Conservation (phyloP, 2,329 filamentous ascomycete genomes). For the Fusarium lateritium region DNA sequence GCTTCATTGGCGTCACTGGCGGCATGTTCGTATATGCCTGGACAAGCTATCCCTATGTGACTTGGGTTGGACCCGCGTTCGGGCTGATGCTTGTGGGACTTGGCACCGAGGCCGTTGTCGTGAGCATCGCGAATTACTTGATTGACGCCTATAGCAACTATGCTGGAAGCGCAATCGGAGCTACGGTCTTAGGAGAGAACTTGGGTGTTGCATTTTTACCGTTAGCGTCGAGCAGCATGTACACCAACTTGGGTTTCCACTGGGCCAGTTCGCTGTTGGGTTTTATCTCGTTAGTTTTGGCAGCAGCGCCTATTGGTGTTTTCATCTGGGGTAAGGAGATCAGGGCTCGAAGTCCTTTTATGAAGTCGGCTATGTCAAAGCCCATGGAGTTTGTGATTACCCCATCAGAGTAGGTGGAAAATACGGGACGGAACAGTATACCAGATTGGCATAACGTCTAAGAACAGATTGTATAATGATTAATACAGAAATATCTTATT, state of each 20-base stretch:
- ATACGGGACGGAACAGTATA: not conserved
- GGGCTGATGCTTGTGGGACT: slow-evolving; percentile 30
- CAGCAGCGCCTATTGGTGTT: slow-evolving; percentile 26
- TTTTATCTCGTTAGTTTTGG: slow-evolving; percentile 26
- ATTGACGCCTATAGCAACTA: slow-evolving; percentile 38
- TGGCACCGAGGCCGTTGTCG: slow-evolving; percentile 30
- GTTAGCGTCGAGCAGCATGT: slow-evolving; percentile 34
- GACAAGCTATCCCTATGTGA: slow-evolving; percentile 27
- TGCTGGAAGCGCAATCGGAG: slow-evolving; percentile 33
- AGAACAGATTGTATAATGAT: not conserved
- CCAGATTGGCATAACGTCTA: rapidly evolving
- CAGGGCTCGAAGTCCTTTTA: slow-evolving; percentile 33
- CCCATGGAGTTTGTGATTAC: slow-evolving; percentile 18
- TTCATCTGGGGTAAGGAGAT: slow-evolving; percentile 37
- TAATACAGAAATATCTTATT: not conserved
- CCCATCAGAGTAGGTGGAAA: not conserved
- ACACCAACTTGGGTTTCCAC: slow-evolving; percentile 35
- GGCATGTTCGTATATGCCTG: slow-evolving; percentile 39
- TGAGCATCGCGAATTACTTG: slow-evolving; percentile 32
- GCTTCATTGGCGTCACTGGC: slow-evolving; percentile 23
- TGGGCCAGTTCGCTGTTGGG: slow-evolving; percentile 35
- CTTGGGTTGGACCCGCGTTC: slow-evolving; percentile 26
- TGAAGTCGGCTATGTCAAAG: slow-evolving; percentile 29
- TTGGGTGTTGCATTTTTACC: slow-evolving; percentile 33
- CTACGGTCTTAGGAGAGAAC: slow-evolving; percentile 28